phyloP scores from a whole-genome alignment of 139 green algal genomes.

The Asterochloris erici region DNA sequence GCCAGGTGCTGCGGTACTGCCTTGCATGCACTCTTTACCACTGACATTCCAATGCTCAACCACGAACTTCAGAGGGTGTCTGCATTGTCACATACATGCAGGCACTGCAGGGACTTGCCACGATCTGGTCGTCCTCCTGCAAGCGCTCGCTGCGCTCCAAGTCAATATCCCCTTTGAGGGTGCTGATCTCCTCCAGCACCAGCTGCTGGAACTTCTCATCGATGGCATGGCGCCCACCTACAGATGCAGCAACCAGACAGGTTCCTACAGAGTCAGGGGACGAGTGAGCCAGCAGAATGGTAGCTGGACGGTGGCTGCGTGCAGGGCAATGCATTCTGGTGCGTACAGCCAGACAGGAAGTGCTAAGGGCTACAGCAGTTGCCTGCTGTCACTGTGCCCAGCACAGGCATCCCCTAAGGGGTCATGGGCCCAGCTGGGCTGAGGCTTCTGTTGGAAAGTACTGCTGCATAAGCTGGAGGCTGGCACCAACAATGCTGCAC shows the following conservation, averaged over 20 bases:
- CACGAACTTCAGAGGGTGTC: too few species aligned
- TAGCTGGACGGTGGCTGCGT: not conserved
- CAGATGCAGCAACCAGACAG: not conserved
- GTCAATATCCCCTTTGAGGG: slow-evolving; percentile 1
- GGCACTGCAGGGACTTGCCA: not conserved
- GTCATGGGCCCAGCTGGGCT: too few species aligned
- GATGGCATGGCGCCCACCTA: slow-evolving; percentile 10
- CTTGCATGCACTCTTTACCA: too few species aligned
- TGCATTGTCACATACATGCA: too few species aligned
- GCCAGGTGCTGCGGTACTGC: too few species aligned
- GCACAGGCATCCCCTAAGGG: too few species aligned
- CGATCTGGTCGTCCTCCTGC: slow-evolving; percentile 24
- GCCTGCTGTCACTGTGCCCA: too few species aligned
- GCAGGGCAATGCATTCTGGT: not conserved
- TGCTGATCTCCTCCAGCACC: slow-evolving; percentile 7
- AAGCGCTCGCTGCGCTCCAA: slow-evolving; percentile 19
- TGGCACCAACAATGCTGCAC: too few species aligned
- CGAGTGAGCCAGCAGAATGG: not conserved
- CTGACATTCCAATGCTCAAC: too few species aligned
- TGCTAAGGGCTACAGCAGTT: not conserved
- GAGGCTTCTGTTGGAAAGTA: too few species aligned
- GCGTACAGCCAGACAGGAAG: not conserved
- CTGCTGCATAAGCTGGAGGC: too few species aligned
- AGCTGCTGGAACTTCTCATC: slow-evolving; percentile 14
- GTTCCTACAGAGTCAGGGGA: not conserved